Conservation (phyloP, 805 yeast species). For the Starmera caribaea region DNA sequence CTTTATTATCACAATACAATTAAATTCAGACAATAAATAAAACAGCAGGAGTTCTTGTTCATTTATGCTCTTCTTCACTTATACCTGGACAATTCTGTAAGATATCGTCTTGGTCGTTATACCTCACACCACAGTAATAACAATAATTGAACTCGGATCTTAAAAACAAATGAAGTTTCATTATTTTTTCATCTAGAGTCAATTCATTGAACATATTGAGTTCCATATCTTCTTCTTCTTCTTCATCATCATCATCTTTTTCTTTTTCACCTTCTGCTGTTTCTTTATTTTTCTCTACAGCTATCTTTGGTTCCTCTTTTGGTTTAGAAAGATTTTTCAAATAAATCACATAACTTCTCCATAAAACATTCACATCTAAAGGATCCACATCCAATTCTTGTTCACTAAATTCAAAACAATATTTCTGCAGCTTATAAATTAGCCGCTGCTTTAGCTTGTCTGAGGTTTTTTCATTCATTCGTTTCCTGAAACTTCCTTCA, state of each 20-base stretch:
- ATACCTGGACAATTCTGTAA: conserved; percentile 39
- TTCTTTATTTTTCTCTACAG: neutral
- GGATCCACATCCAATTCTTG: conserved; percentile 19
- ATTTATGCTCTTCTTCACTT: conserved; percentile 32
- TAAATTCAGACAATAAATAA: neutral
- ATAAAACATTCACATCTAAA: conserved; percentile 27
- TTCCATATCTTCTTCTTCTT: conserved; percentile 20
- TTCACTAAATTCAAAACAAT: conserved; percentile 33
- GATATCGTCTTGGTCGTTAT: conserved; percentile 27
- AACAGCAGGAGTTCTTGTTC: neutral
- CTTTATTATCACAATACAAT: neutral
- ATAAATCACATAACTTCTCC: conserved; percentile 27
- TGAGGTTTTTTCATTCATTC: conserved; percentile 10
- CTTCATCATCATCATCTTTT: conserved; percentile 1
- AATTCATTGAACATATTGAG: conserved; percentile 20
- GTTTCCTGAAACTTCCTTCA: conserved; percentile 9
- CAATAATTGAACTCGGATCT: conserved; percentile 34
- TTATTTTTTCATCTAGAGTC: conserved; percentile 19
- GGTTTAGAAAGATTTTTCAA: conserved; percentile 7
- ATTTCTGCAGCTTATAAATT: conserved; percentile 26
- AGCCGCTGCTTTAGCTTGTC: conserved; percentile 7
- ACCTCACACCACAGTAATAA: conserved; percentile 39
- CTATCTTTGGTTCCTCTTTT: conserved; percentile 1
- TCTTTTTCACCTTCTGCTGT: conserved; percentile 1
- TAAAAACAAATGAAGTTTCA: conserved; percentile 26